These are phyloP conservation scores for Craspedostauros australis DNA, from an alignment of 108 stramenopile species.

Conservation along the genomic window DNA sequence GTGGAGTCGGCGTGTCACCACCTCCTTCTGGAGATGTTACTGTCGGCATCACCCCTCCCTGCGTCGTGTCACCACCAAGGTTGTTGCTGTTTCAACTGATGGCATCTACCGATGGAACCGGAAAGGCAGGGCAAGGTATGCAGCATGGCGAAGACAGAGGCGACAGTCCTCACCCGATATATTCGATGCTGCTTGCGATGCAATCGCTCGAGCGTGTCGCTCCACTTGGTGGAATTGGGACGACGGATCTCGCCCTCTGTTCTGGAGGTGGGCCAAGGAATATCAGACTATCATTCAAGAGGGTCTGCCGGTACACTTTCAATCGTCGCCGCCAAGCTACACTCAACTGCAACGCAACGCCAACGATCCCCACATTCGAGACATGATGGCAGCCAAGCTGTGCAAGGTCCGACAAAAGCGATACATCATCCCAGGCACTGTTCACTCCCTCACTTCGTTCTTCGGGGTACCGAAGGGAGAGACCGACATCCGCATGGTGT, in stretches of 20 bases:
- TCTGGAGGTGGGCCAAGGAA: slow-evolving; percentile 29
- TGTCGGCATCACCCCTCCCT: too few relatives aligned
- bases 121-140: too few relatives aligned
- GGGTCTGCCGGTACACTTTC: slow-evolving; percentile 7
- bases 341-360: not conserved
- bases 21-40: too few relatives aligned
- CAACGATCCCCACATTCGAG: not conserved
- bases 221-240: slow-evolving; percentile 33
- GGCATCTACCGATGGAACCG: too few relatives aligned
- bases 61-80: too few relatives aligned
- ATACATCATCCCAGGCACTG: not conserved
- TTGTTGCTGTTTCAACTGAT: too few relatives aligned
- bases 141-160: too few relatives aligned
- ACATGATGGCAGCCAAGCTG: slow-evolving; percentile 1
- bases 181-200: slow-evolving; percentile 17
- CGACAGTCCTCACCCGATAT: too few relatives aligned
- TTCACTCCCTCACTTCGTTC: not conserved
- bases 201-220: not conserved
- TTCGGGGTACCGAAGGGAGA: slow-evolving; percentile 30
- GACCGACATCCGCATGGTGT: slow-evolving; percentile 37
- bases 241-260: slow-evolving; percentile 17
- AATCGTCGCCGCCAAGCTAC: not conserved
- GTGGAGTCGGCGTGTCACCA: too few relatives aligned
- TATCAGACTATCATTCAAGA: slow-evolving; percentile 9
- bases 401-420: not conserved